phyloP scores from a whole-genome alignment of 306 rosid species.

The Senna tora region DNA sequence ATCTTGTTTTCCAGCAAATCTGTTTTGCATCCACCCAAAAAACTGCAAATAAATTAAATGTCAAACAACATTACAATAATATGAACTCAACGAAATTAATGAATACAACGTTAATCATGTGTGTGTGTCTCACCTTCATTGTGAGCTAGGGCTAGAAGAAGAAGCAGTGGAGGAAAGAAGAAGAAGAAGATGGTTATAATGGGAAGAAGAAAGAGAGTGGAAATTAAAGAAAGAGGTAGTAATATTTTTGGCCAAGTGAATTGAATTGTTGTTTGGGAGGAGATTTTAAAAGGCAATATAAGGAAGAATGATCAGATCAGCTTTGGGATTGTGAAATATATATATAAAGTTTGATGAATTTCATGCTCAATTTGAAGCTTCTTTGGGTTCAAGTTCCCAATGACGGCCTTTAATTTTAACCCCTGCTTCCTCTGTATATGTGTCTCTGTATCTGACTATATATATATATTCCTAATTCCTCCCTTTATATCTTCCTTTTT shows the following conservation, averaged over 20 bases:
- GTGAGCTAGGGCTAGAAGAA: slow-evolving; percentile 12
- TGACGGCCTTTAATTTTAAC: slow-evolving; percentile 34
- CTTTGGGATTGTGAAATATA: slow-evolving; percentile 55
- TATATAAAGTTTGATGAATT: slow-evolving; percentile 51
- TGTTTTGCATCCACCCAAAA: slow-evolving; percentile 91
- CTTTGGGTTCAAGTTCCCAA: slow-evolving; percentile 75
- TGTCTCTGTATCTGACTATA: slow-evolving; percentile 38
- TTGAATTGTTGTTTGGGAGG: slow-evolving; percentile 20
- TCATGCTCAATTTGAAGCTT: slow-evolving; percentile 57
- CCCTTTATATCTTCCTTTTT: slow-evolving; percentile 23
- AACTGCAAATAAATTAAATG: no score
- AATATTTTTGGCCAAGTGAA: no score
- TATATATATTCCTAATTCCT: background rate
- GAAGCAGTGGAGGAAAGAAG: no score
- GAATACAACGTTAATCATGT: no score
- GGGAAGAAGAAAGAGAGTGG: background rate
- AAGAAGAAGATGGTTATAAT: no score
- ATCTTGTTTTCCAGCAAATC: slow-evolving; percentile 72
- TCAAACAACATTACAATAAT: background rate
- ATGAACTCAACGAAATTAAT: no score
- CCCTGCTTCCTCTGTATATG: background rate
- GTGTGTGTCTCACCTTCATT: no score
- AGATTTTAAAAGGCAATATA: slow-evolving; percentile 59
- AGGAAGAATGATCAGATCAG: slow-evolving; percentile 32
- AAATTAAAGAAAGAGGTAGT: background rate